phyloP scores from a whole-genome alignment of 208 protist species.

The Trypanosoma lewisi region DNA sequence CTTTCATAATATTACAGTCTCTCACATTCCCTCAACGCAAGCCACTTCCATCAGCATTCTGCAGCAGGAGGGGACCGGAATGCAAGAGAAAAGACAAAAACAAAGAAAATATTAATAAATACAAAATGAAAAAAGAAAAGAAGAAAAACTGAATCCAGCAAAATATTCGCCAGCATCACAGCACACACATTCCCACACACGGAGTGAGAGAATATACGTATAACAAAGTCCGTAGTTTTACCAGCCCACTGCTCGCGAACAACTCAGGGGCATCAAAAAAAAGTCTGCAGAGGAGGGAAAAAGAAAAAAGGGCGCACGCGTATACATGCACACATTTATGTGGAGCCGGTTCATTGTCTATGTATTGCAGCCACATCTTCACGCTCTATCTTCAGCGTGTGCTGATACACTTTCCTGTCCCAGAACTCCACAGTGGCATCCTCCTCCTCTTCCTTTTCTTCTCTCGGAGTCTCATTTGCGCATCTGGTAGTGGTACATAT shows the following conservation, averaged over 20 bases:
- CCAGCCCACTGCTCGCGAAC: too few relatives aligned
- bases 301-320: too few relatives aligned
- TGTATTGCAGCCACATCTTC: not conserved
- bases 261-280: too few relatives aligned
- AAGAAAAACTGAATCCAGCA: too few relatives aligned
- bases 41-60: not conserved
- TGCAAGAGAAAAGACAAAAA: slow-evolving; percentile 12
- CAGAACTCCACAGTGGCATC: not conserved
- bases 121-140: slow-evolving; percentile 3
- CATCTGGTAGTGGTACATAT: not conserved
- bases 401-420: not conserved
- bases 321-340: not conserved
- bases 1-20: not conserved
- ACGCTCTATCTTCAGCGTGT: not conserved
- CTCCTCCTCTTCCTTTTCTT: slow-evolving; percentile 5
- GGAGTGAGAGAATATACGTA: too few relatives aligned
- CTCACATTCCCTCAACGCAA: not conserved
- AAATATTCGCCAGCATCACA: too few relatives aligned
- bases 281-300: too few relatives aligned
- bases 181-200: too few relatives aligned
- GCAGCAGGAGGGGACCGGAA: slow-evolving; percentile 1
- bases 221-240: too few relatives aligned
- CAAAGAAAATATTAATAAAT: slow-evolving; percentile 14
- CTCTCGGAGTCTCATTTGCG: not conserved
- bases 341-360: not conserved